phyloP scores from a whole-genome alignment of 129 eudicot genomes.

The Pittosporum tobira region DNA sequence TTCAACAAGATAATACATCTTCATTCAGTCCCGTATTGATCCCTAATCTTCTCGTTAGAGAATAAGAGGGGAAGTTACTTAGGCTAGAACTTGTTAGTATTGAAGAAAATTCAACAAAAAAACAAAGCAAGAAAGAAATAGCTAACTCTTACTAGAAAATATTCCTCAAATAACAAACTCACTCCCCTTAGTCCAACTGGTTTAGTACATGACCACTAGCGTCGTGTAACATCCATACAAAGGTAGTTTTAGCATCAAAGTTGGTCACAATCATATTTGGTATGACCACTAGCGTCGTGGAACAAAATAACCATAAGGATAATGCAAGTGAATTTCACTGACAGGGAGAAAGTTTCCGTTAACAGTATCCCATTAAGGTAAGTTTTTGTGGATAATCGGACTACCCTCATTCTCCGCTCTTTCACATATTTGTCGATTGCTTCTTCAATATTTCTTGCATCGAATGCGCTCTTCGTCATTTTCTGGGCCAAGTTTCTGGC shows the following conservation, averaged over 20 bases:
- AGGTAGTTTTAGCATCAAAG: conserved; percentile 29
- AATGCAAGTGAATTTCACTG: conserved; percentile 20
- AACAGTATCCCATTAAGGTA: conserved; percentile 36
- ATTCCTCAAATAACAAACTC: no score
- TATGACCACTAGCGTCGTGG: conserved; percentile 22
- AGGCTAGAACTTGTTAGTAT: no score
- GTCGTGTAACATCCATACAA: no score
- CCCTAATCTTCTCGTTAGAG: no score
- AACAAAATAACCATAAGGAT: conserved; percentile 32
- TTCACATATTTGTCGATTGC: conserved; percentile 34
- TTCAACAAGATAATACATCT: no score
- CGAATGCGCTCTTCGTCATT: background rate
- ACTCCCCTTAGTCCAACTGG: no score
- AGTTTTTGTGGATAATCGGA: conserved; percentile 37
- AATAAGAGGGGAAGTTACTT: no score
- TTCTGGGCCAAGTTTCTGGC: conserved; percentile 43
- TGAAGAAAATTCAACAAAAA: no score
- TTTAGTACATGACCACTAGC: no score
- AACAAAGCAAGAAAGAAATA: no score
- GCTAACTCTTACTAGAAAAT: no score
- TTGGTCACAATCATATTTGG: conserved; percentile 50
- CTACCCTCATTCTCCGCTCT: conserved; percentile 38
- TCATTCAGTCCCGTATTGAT: no score
- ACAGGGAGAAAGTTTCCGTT: conserved; percentile 18
- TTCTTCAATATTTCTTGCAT: conserved; percentile 13